Conservation (phyloP, 2,329 filamentous ascomycete genomes). For the Fusarium circinatum region DNA sequence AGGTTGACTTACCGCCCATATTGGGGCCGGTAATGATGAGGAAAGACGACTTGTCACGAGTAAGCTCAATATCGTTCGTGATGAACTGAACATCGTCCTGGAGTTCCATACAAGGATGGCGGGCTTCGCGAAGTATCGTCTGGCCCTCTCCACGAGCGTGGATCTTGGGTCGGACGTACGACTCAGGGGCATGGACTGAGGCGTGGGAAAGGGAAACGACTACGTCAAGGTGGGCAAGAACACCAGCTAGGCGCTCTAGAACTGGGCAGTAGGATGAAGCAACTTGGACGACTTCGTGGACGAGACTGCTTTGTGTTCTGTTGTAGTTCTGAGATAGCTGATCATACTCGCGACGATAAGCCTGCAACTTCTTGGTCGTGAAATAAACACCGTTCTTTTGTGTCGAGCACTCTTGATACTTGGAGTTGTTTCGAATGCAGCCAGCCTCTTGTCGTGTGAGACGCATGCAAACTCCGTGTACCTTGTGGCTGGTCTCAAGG, state of each 20-base stretch:
- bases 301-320: conserved; percentile 89
- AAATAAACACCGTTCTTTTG: conserved; percentile 99
- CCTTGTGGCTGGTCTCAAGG: conserved; percentile 87
- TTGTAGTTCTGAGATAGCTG: conserved; percentile 96
- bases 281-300: conserved; percentile 91
- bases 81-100: conserved; percentile 99
- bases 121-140: conserved; percentile 89
- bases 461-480: conserved; percentile 96
- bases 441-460: conserved; percentile 90
- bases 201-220: conserved; percentile 94
- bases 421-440: conserved; percentile 89
- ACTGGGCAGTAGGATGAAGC: conserved; percentile 95
- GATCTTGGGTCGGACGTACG: conserved; percentile 91
- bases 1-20: conserved; percentile 99
- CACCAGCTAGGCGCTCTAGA: conserved; percentile 85
- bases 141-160: conserved; percentile 88
- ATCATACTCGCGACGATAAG: conserved; percentile 88
- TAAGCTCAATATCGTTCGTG: conserved; percentile 91
- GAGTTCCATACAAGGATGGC: conserved; percentile 98
- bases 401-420: conserved; percentile 94
- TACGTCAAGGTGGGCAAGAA: conserved; percentile 93
- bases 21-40: conserved; percentile 97
- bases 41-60: conserved; percentile 84
- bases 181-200: conserved; percentile 89
- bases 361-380: conserved; percentile 84